Percentiles rank a stretch among this genome's conserved stretches.
Evolutionary conservation across 495 filamentous ascomycete genomes (phyloP).

Genomic region (Letharia lupina): DNA sequence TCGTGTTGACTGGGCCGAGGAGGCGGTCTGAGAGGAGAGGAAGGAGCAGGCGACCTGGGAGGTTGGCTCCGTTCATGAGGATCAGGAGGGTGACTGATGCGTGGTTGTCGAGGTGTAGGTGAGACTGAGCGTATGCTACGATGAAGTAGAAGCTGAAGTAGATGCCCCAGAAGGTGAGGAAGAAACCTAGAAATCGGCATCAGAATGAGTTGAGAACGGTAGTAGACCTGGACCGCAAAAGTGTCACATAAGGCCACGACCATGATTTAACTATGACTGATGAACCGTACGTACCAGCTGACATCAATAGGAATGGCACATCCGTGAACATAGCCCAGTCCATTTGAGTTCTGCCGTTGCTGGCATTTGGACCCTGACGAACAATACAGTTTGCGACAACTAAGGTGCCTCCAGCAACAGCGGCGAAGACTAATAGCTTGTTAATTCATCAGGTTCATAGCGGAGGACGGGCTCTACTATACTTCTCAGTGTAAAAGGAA

Average conservation of each 20-base stretch:
- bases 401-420: not conserved
- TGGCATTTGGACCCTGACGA: constrained; percentile 30
- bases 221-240: not conserved
- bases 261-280: not conserved
- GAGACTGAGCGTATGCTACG: constrained; percentile 21
- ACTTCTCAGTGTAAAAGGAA: constrained; percentile 51
- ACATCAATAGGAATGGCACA: constrained; percentile 54
- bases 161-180: constrained; percentile 55
- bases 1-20: constrained; percentile 54
- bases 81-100: constrained; percentile 51
- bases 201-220: not conserved
- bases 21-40: constrained; percentile 55
- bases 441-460: not conserved
- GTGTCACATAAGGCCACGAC: not conserved
- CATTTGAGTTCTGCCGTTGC: constrained; percentile 49
- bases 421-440: constrained; percentile 1
- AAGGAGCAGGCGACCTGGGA: constrained; percentile 56
- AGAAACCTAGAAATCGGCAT: constrained; percentile 38
- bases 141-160: constrained; percentile 76
- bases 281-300: constrained; percentile 25
- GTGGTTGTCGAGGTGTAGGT: constrained; percentile 20
- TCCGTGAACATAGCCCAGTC: constrained; percentile 61
- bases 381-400: not conserved
- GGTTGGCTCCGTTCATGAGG: constrained; percentile 62
- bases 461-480: not conserved